phyloP scores from a whole-genome alignment of 2,329 filamentous ascomycete genomes.

The Fusarium graminum region DNA sequence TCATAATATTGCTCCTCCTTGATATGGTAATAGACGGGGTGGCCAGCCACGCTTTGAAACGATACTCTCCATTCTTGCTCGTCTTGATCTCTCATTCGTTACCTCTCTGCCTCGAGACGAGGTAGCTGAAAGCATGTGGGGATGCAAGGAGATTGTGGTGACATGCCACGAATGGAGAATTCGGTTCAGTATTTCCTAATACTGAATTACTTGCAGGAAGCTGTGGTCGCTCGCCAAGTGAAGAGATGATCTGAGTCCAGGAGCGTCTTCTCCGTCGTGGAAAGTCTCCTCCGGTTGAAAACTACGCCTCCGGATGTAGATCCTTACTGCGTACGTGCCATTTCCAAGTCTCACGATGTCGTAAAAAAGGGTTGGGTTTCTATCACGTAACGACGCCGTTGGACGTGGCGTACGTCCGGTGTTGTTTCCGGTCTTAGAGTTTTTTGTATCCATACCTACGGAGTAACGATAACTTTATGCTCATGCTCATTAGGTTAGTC shows the following conservation, averaged over 20 bases:
- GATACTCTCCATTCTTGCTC: conserved; percentile 5
- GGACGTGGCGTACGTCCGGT: conserved; percentile 20
- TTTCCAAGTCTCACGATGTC: neutral
- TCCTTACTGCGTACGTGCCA: neutral
- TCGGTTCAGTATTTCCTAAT: conserved; percentile 13
- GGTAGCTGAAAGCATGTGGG: conserved; percentile 20
- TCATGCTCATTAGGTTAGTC: too few species aligned
- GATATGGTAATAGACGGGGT: conserved; percentile 3
- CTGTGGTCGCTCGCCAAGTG: neutral
- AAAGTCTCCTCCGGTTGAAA: neutral
- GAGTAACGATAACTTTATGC: too few species aligned
- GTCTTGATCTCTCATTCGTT: conserved; percentile 19
- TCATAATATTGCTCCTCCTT: conserved; percentile 20
- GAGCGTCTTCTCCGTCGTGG: neutral
- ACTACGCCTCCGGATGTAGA: neutral
- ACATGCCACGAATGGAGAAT: conserved; percentile 14
- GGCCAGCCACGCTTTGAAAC: conserved; percentile 6
- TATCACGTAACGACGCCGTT: neutral
- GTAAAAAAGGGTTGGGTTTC: neutral
- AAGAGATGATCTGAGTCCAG: neutral
- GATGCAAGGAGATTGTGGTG: conserved; percentile 28
- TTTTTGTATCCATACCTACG: conserved; percentile 7
- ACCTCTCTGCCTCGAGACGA: conserved; percentile 3
- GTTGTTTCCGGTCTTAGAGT: conserved; percentile 7
- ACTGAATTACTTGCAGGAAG: conserved; percentile 9